phyloP scores from a whole-genome alignment of 2,329 filamentous ascomycete species.

The Diaporthe vaccinii region DNA sequence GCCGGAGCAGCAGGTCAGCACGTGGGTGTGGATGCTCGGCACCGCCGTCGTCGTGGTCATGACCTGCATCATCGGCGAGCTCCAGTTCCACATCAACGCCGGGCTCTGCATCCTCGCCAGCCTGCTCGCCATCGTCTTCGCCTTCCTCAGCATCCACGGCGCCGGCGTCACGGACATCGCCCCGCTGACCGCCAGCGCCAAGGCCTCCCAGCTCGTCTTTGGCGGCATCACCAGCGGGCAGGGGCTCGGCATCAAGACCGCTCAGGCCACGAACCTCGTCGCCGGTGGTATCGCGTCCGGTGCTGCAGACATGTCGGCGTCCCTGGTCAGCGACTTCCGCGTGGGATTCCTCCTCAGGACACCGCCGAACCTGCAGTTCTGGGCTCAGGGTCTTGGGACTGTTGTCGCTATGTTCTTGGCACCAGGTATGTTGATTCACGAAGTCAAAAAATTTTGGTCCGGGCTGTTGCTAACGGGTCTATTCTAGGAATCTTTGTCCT shows the following conservation, averaged over 20 bases:
- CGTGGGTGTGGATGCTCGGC: conserved; percentile 66
- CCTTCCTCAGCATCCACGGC: conserved; percentile 72
- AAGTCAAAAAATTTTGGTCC: conserved; percentile 61
- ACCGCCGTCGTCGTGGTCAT: conserved; percentile 63
- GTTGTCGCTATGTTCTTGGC: conserved; percentile 75
- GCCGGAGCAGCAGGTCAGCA: conserved; percentile 61
- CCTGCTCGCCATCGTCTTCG: conserved; percentile 71
- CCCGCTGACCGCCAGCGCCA: conserved; percentile 75
- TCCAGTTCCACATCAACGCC: conserved; percentile 68
- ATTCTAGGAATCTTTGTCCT: conserved; percentile 1
- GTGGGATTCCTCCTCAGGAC: conserved; percentile 77
- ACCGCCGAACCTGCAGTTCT: conserved; percentile 74
- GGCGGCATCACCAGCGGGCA: conserved; percentile 73
- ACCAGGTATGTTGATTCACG: conserved; percentile 76
- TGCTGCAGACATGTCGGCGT: conserved; percentile 65
- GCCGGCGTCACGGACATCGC: conserved; percentile 71
- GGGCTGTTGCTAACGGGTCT: neutral
- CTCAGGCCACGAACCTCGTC: conserved; percentile 75
- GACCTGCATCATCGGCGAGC: conserved; percentile 63
- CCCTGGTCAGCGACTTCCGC: conserved; percentile 74
- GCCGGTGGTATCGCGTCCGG: conserved; percentile 71
- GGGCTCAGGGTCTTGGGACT: conserved; percentile 66
- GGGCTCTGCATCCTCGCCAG: conserved; percentile 69
- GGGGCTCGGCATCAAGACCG: conserved; percentile 61
- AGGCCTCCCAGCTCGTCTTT: conserved; percentile 77